Evolutionary conservation across 225 moss, liverwort and hornwort genomes (phyloP).

Genomic region (Pseudoscleropodium purum): DNA sequence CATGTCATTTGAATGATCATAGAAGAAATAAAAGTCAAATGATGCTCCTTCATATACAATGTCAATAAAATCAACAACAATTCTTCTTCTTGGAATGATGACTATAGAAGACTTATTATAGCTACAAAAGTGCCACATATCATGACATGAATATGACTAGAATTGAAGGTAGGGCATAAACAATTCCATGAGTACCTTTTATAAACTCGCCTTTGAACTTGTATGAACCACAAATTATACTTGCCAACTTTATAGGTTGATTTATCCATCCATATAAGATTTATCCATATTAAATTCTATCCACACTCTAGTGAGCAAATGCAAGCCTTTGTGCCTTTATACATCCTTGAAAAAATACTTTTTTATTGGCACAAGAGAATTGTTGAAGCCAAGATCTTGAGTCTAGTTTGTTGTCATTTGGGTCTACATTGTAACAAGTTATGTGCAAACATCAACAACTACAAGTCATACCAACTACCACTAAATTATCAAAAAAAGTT

Average conservation of each 20-base stretch:
- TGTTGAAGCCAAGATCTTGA: background rate
- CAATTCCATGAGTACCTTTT: background rate
- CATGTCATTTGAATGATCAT: background rate
- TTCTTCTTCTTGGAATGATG: rapidly evolving
- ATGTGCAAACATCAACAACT: rapidly evolving
- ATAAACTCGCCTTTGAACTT: rapidly evolving
- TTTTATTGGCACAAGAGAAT: background rate
- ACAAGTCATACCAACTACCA: background rate
- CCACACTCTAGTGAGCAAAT: background rate
- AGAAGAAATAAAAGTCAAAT: no score
- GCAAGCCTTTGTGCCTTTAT: background rate
- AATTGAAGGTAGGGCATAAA: background rate
- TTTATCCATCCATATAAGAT: background rate
- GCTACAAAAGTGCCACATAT: background rate
- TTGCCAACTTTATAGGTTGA: background rate
- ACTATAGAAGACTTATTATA: background rate
- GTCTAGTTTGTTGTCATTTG: no score
- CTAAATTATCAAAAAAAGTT: background rate
- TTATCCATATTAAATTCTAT: background rate
- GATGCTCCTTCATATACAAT: rapidly evolving
- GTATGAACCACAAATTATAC: no score
- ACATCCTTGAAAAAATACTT: background rate
- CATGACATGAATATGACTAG: rapidly evolving
- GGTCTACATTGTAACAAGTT: rapidly evolving
- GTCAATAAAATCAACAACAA: background rate